A percentile compares a stretch with the other conserved stretches of the same genome.
phyloP scores from a whole-genome alignment of 225 moss, liverwort and hornwort species.

The Lunularia cruciata region DNA sequence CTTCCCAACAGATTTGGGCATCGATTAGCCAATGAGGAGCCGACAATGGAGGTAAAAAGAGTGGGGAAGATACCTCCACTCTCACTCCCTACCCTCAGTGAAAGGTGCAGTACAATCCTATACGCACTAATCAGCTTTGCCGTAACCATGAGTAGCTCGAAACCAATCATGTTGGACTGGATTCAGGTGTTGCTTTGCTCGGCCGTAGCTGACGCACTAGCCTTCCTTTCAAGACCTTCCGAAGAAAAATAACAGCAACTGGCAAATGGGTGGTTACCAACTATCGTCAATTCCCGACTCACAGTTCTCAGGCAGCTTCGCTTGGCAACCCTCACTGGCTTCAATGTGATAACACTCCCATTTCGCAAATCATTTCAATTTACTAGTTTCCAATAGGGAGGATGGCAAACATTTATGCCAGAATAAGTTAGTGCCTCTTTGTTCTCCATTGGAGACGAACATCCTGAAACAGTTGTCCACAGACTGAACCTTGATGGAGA shows the following conservation, averaged over 20 bases:
- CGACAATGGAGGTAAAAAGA: background rate
- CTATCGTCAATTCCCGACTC: background rate
- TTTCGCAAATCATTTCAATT: background rate
- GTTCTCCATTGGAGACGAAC: background rate
- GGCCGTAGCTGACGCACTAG: background rate
- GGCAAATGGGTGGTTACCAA: background rate
- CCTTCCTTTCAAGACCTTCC: background rate
- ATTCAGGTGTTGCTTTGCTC: constrained; percentile 6
- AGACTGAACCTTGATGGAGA: background rate
- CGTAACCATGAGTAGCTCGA: background rate
- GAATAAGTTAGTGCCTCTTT: background rate
- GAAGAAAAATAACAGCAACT: background rate
- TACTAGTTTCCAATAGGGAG: background rate
- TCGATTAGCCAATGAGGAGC: background rate
- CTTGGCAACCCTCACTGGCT: background rate
- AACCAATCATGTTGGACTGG: constrained; percentile 10
- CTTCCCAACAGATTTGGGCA: background rate
- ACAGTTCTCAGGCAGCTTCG: background rate
- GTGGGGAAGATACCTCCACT: background rate
- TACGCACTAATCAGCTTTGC: background rate
- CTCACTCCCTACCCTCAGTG: background rate
- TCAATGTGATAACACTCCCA: background rate
- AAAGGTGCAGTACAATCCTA: background rate
- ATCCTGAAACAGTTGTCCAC: background rate
- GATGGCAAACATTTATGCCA: background rate